Evolutionary conservation across 176 grass and related monocot species (phyloP), one percentile per base, ranked within the genome.

Genomic region (Eremochloa ophiuroides): DNA sequence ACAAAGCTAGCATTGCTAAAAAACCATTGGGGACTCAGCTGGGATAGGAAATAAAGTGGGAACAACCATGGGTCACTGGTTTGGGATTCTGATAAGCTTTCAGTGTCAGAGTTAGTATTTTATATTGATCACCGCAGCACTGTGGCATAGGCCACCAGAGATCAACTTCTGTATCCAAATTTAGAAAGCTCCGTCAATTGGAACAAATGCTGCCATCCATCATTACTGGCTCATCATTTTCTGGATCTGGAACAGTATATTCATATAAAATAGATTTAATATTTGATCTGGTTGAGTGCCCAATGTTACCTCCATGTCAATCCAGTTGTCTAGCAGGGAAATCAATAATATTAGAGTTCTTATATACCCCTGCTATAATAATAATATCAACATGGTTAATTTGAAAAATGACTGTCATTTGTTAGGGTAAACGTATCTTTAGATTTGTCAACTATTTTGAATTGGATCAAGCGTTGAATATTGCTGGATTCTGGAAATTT

Each of bases 1-100:
- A 68, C 53, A 89, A 55, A 69, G 31, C 33, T 70, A 69, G 42
- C 78, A 35, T 44, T 23, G 35, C 66, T 69, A 23, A n/a, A 23
- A n/a, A 23, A 43, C 40, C 2, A 47, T 29, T 10, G 7, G 69
- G 67, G 7, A 71, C 23, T 46, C 6, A 37, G 29, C 22, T 38
- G 27, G 35, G 27, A 44, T 43, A 81, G n/a, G 12, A 17, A 71
- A 25, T 12, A 59, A 12, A 71, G 22, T 39, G 22, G 53, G 56
- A 58, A 75, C 26, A 89, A 65, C 44, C 46, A 6, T 43, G 29
- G 18, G 10, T 30, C 22, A 13, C 61, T 80, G 12, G 20, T 35
- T 53, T 31, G 3, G 27, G 43, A 47, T 29, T 72, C 69, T 10
- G 26, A 72, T 72, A 30, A 72, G 68, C 69, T 29, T 28, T 9